Evolutionary conservation across 202 grass and related monocot species (phyloP), one percentile per base, ranked within the genome.

Genomic region (Cymbopogon flexuosus): DNA sequence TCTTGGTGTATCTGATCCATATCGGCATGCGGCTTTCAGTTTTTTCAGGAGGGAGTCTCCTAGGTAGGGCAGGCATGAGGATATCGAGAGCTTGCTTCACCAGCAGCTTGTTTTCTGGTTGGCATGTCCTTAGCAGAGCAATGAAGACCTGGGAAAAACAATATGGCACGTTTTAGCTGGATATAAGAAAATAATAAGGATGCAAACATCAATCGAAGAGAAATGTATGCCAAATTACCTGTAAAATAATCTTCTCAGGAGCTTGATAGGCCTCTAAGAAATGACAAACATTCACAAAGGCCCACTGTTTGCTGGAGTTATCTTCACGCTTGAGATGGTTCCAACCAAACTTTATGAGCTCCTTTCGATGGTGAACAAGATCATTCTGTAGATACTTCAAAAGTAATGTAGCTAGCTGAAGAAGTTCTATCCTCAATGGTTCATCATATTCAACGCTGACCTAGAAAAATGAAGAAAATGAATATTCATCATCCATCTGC

Each of bases 241-340:
- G 96, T 72, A 99, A 81, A 47, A 99, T 99, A 70, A 99, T 99
- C 70, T 99, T 99, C 69, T 99, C 96, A 79, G 96, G 96, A 72
- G 96, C 96, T 84, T 96, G 92, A 82, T 99, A 99, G 24, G 96
- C 96, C 69, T 99, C 96, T 19, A 99, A 88, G 84, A 99, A 99
- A 86, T 99, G 92, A 65, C 96, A 99, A 70, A 99, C 96, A 47
- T 99, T 99, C 36, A 99, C 96, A 88, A 99, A 99, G 22, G 96
- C 96, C 96, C 96, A 99, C 51, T 99, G 96, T 86, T 99, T 99
- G 84, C 96, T 99, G 23, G 92, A 99, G 87, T 99, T 99, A 85
- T 99, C 96, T 81, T 99, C 96, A 29, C 96, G 96, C 71, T 99
- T 99, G 40, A 99, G 91, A 90, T 99, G 96, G 66, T 99, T 99